Percentiles rank a stretch among this genome's conserved stretches.
Evolutionary conservation across 495 filamentous ascomycete genomes (phyloP).

Genomic region (Penicillium ucsense): DNA sequence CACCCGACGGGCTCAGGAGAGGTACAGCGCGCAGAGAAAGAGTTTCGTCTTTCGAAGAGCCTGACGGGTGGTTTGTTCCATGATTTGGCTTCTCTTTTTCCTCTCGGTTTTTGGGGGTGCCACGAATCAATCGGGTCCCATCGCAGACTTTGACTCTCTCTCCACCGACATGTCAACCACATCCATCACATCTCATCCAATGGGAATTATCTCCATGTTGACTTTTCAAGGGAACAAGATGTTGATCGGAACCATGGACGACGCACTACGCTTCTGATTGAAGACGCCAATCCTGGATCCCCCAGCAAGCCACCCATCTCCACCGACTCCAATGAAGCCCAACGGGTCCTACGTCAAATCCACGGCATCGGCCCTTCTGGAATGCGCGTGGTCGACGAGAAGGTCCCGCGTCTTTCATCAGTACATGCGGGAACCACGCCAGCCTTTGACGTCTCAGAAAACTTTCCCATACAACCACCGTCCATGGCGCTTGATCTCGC

Average conservation of each 20-base stretch:
- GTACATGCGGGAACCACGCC: not conserved
- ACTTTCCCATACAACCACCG: not conserved
- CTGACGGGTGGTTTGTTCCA: too few species aligned
- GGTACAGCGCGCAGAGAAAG: too few species aligned
- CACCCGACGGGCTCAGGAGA: too few species aligned
- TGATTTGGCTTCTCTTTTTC: too few species aligned
- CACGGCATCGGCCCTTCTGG: slow-evolving; percentile 13
- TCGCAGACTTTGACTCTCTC: too few species aligned
- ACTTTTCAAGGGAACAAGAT: too few species aligned
- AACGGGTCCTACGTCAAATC: slow-evolving; percentile 8
- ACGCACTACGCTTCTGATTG: not conserved
- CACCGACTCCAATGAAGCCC: slow-evolving; percentile 1
- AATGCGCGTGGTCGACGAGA: not conserved
- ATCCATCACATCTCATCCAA: too few species aligned
- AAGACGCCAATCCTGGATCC: slow-evolving; percentile 2
- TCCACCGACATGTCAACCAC: too few species aligned
- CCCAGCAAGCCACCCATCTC: not conserved
- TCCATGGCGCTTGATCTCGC: slow-evolving; percentile 2
- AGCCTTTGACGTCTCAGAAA: slow-evolving; percentile 6
- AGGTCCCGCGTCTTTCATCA: slow-evolving; percentile 1
- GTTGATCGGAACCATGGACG: not conserved
- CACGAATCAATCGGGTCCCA: too few species aligned
- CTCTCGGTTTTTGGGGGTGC: too few species aligned
- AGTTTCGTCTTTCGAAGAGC: too few species aligned
- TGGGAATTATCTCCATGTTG: too few species aligned